Evolutionary conservation across 2,329 filamentous ascomycete genomes (phyloP), one percentile per base, ranked within the genome.

Genomic region (Pseudopithomyces chartarum): DNA sequence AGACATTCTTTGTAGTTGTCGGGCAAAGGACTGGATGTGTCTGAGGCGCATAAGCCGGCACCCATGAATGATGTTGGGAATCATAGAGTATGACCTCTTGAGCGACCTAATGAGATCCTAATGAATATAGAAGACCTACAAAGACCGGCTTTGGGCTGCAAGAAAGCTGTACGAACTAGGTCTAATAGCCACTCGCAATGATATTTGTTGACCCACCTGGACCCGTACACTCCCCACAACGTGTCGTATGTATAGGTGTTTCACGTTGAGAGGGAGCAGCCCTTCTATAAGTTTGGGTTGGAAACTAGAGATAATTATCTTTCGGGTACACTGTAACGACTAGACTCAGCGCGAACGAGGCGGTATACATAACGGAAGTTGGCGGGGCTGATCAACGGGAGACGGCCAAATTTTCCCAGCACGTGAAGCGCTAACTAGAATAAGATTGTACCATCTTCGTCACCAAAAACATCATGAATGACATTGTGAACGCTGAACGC

Each of bases 21-120:
- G 47, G n/a, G 53, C 20, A 19, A 52, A 55, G 15, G 29, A 36
- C 39, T 44, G 49, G n/a, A 42, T 40, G 51, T 53, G 53, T 40
- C 53, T 59, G 38, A 56, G 20, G 36, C 46, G 56, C 36, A 43
- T 52, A 19, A 58, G 52, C 52, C 55, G 26, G 19, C 44, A 19
- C 54, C 33, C 3, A 56, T 29, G 11, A 51, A 54, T 17, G 17
- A 50, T 23, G n/a, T 2, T 10, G 47, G 2, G 10, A 47, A 39
- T 1, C 19, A 22, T 20, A 47, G 22, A 54, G 33, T 17, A 26
- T n/a, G 32, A 49, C 34, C 38, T 48, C 55, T 40, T 20, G 3
- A 26, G 10, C 47, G 48, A 26, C 56, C 55, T 55, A 6, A 29
- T 55, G 13, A 19, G 38, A 34, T 11, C n/a, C 20, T 15, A 50